A percentile compares a stretch with the other conserved stretches of the same genome.
phyloP scores from a whole-genome alignment of 768 basidiomycete genomes.

The Amanita fuliginea region DNA sequence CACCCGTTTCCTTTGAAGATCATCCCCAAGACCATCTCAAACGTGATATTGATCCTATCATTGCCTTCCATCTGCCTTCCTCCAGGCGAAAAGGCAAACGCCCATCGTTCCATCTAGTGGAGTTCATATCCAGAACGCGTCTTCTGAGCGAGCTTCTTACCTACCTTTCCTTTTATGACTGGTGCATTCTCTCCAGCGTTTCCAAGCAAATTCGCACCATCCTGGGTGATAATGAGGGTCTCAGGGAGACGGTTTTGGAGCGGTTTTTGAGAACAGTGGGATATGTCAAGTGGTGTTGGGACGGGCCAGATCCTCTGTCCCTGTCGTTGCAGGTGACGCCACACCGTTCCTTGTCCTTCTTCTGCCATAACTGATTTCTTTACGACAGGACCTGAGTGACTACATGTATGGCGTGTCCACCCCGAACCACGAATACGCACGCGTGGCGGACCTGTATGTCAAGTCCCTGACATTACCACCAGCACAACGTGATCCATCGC shows the following conservation, averaged over 20 bases:
- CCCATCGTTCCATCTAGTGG: constrained; percentile 36
- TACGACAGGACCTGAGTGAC: constrained; percentile 58
- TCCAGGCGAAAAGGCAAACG: constrained; percentile 4
- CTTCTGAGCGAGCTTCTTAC: constrained; percentile 45
- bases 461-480: constrained; percentile 36
- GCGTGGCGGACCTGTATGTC: constrained; percentile 45
- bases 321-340: constrained; percentile 50
- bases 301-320: constrained; percentile 47
- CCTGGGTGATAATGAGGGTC: constrained; percentile 34
- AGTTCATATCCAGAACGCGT: constrained; percentile 40
- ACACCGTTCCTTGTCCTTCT: not conserved
- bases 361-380: constrained; percentile 6
- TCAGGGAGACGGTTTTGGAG: constrained; percentile 60
- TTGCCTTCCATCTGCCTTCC: not conserved
- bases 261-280: constrained; percentile 62
- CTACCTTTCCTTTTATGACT: constrained; percentile 63
- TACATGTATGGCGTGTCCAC: constrained; percentile 75
- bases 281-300: constrained; percentile 57
- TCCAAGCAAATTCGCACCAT: constrained; percentile 40
- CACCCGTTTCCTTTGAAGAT: constrained; percentile 15
- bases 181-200: constrained; percentile 48
- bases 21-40: constrained; percentile 7
- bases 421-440: constrained; percentile 63
- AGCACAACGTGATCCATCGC: constrained; percentile 26
- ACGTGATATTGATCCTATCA: not conserved